phyloP scores from a whole-genome alignment of 371 early-diverging fungal genomes.

The Mortierella sp. region DNA sequence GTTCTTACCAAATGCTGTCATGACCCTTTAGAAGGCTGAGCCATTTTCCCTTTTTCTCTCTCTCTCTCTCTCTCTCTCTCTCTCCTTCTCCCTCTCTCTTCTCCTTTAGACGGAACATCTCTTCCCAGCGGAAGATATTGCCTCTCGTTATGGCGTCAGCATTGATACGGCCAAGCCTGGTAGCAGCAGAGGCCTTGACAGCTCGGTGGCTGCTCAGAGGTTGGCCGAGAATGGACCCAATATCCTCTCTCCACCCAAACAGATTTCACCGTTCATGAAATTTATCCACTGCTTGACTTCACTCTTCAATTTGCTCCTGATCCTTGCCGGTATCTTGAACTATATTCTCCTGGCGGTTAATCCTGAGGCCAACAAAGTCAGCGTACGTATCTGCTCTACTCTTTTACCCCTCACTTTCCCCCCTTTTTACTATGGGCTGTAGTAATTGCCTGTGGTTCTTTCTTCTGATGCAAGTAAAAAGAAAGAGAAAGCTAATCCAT shows the following conservation, averaged over 20 bases:
- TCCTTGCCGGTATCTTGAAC: conserved; percentile 79
- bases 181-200: conserved; percentile 71
- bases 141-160: conserved; percentile 59
- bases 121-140: conserved; percentile 68
- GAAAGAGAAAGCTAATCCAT: no score
- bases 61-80: neutral
- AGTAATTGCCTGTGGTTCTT: no score
- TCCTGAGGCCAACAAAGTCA: conserved; percentile 66
- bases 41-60: no score
- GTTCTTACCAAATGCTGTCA: no score
- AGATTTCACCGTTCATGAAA: conserved; percentile 66
- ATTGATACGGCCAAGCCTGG: conserved; percentile 66
- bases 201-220: conserved; percentile 63
- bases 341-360: conserved; percentile 82
- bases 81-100: neutral
- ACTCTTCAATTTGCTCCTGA: conserved; percentile 85
- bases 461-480: no score
- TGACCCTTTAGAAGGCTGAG: no score
- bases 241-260: conserved; percentile 83
- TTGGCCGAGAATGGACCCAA: conserved; percentile 79
- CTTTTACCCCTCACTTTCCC: neutral
- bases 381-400: conserved; percentile 57
- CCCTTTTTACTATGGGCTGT: neutral
- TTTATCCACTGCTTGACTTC: conserved; percentile 73
- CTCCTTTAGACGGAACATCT: conserved; percentile 69